Percentiles rank a stretch among this genome's conserved stretches.
Conservation (phyloP, 1,284 basidiomycete genomes). For the Cutaneotrichosporon cyanovorans region DNA sequence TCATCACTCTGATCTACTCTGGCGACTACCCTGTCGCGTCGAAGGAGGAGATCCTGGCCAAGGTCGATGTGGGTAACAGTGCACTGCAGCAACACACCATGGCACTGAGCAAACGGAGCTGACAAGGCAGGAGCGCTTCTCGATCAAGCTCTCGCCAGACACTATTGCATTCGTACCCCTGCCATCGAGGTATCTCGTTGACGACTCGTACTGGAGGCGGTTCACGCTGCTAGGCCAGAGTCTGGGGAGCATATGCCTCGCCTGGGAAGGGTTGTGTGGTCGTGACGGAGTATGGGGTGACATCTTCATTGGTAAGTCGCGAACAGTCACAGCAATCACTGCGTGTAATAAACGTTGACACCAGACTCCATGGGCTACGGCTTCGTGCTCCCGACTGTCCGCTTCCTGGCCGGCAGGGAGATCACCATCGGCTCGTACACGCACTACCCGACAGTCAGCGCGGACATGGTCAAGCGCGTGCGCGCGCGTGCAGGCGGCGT, state of each 20-base stretch:
- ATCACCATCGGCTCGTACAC: constrained; percentile 82
- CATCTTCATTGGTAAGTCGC: constrained; percentile 77
- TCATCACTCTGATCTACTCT: constrained; percentile 80
- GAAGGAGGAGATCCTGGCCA: constrained; percentile 72
- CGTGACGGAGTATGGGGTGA: constrained; percentile 51
- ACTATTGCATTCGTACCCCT: constrained; percentile 74
- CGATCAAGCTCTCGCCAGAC: constrained; percentile 60
- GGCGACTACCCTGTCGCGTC: constrained; percentile 68
- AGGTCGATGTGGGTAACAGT: constrained; percentile 63
- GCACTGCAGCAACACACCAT: too few relatives aligned
- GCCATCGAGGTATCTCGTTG: constrained; percentile 61
- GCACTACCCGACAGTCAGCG: constrained; percentile 94
- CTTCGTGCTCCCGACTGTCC: constrained; percentile 76
- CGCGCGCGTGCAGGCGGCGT: constrained; percentile 54
- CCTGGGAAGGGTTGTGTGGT: constrained; percentile 56
- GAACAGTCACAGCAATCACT: too few relatives aligned
- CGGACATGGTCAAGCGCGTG: constrained; percentile 85
- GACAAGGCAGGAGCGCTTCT: constrained; percentile 64
- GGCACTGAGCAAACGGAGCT: background rate
- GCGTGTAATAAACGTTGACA: background rate
- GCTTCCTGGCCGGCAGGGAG: constrained; percentile 51
- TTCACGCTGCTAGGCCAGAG: constrained; percentile 91
- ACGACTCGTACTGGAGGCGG: constrained; percentile 72
- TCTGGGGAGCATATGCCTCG: constrained; percentile 74
- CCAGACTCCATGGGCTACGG: constrained; percentile 97